phyloP scores from a whole-genome alignment of 768 basidiomycete species.

The Leucocoprinus sp. region DNA sequence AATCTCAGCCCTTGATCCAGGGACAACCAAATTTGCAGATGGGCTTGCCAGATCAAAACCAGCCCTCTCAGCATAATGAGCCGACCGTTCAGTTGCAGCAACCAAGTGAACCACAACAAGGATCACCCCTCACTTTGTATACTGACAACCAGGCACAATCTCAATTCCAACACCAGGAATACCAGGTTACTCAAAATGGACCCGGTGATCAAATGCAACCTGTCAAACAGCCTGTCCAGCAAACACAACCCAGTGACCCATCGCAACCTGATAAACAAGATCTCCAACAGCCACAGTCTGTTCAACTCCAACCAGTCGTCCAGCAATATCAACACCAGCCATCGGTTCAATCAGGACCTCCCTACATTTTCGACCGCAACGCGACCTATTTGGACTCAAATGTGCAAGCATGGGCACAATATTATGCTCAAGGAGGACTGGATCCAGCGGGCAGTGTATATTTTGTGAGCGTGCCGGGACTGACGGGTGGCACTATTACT shows the following conservation, averaged over 20 bases:
- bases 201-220: conserved; percentile 7
- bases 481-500: conserved; percentile 37
- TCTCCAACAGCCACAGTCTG: conserved; percentile 17
- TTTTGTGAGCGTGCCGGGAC: conserved; percentile 70
- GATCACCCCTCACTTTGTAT: too few species aligned
- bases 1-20: conserved; percentile 5
- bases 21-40: not conserved
- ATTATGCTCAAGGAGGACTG: conserved; percentile 73
- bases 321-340: conserved; percentile 17
- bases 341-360: conserved; percentile 29
- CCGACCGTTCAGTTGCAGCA: conserved; percentile 8
- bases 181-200: too few species aligned
- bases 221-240: conserved; percentile 12
- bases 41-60: too few species aligned
- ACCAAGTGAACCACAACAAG: too few species aligned
- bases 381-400: conserved; percentile 69
- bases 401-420: conserved; percentile 81
- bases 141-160: conserved; percentile 3
- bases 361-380: conserved; percentile 54
- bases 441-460: conserved; percentile 74
- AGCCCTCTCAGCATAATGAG: conserved; percentile 17
- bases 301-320: conserved; percentile 13
- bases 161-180: conserved; percentile 10
- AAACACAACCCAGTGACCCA: conserved; percentile 11
- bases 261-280: conserved; percentile 12